Evolutionary conservation across 2,329 filamentous ascomycete species (phyloP), one percentile per base, ranked within the genome.

Genomic region (Pseudocercospora musae): DNA sequence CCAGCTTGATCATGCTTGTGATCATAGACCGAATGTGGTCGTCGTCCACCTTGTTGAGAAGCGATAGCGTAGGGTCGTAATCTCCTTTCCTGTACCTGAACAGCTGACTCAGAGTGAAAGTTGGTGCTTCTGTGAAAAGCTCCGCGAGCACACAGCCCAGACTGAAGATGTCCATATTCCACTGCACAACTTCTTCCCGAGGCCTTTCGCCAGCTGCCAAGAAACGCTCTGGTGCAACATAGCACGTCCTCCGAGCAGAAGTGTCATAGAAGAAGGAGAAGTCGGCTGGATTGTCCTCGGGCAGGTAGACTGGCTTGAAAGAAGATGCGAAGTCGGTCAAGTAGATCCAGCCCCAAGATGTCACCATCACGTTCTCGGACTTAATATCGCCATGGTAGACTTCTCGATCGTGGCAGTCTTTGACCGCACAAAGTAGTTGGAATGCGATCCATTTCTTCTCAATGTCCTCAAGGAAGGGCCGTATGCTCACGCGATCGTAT

Each of bases 131-230:
- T 5, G 98, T 85, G 69, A 99, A 97, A 40, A 99, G 83, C 76
- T 99, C 95, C 1, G 95, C 95, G 71, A 99, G 96, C 42, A 98
- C 93, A 74, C 96, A 99, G 7, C 95, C 95, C 21, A 89, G 90
- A 76, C 95, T 98, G 80, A 99, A 99, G 37, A 99, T 89, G 74
- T 99, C 95, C 96, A 99, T 99, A 40, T 95, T 94, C 93, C 94
- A 97, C 56, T 75, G 72, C 4, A 75, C 72, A 8, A 68, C 62
- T 21, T 70, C 65, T 20, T 71, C 70, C 6, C 87, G 83, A 20
- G 86, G 84, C 68, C 89, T 85, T 21, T 74, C 64, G 11, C 87
- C 88, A 2, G 50, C 50, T 4, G 87, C 86, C 18, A 95, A 82
- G 74, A 99, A 99, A 46, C 95, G 84, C 75, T 99, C 96, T 1